phyloP scores from a whole-genome alignment of 345 rosid genomes.

The Dipteronia dyeriana region DNA sequence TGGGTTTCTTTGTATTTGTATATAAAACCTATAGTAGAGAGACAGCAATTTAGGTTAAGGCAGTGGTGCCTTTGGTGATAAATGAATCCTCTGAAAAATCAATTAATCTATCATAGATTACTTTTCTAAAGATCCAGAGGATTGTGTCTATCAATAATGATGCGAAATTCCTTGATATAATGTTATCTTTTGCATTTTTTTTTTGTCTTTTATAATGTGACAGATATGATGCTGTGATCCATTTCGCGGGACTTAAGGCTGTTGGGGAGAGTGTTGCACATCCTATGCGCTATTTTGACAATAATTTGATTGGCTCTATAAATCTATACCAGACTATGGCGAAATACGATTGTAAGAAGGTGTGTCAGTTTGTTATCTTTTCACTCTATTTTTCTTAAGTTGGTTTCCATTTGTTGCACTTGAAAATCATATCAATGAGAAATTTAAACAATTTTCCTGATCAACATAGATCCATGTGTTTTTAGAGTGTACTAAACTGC shows the following conservation, averaged over 20 bases:
- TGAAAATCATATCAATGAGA: neutral
- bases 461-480: neutral
- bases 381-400: neutral
- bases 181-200: neutral
- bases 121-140: neutral
- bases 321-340: conserved; percentile 73
- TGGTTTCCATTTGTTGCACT: conserved; percentile 8
- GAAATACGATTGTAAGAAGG: conserved; percentile 75
- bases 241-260: conserved; percentile 94
- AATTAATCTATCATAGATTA: neutral
- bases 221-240: conserved; percentile 94
- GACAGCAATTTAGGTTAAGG: neutral
- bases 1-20: neutral
- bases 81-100: neutral
- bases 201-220: conserved; percentile 1
- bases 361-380: conserved; percentile 12
- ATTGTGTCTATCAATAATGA: neutral
- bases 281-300: conserved; percentile 85
- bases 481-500: neutral
- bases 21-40: neutral
- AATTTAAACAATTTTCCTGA: neutral
- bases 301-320: conserved; percentile 74
- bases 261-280: conserved; percentile 82
- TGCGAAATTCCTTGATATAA: neutral
- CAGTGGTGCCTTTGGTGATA: neutral